Conservation (phyloP, 2,329 filamentous ascomycete species). For the Verticillium klebahnii region DNA sequence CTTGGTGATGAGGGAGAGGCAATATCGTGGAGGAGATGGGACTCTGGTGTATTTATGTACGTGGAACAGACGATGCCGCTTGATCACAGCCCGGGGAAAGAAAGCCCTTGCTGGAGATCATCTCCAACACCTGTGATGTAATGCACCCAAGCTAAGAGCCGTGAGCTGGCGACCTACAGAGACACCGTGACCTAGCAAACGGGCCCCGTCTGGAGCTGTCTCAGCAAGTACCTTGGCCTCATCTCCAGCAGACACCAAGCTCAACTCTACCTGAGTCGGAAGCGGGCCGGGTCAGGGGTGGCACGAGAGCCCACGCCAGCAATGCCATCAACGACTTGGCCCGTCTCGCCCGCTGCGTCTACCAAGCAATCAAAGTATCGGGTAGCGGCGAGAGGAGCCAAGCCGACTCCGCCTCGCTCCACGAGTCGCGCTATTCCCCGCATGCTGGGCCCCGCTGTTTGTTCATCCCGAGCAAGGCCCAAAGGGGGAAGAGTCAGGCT, state of each 20-base stretch:
- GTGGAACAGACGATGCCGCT: background rate
- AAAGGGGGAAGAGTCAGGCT: background rate
- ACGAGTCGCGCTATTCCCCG: background rate
- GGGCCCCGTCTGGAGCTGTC: background rate
- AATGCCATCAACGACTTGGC: conserved; percentile 1
- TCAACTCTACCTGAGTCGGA: background rate
- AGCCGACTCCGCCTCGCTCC: conserved; percentile 1
- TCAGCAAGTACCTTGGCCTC: background rate
- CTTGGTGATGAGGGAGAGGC: background rate
- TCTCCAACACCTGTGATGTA: conserved; percentile 1
- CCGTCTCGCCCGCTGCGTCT: background rate
- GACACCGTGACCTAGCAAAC: background rate
- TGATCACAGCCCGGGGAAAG: background rate
- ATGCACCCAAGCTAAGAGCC: background rate
- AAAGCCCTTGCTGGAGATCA: background rate
- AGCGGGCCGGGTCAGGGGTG: background rate
- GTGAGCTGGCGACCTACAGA: background rate
- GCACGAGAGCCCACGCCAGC: background rate
- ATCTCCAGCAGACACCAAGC: background rate
- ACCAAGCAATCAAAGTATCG: background rate
- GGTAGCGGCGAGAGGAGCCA: background rate
- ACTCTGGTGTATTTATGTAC: conserved; percentile 1
- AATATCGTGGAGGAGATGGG: background rate
- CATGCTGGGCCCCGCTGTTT: too few relatives aligned
- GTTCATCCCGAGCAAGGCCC: background rate